Percentiles rank a stretch among this genome's conserved stretches.
These are phyloP conservation scores for Venturia oleaginea DNA, from an alignment of 2,329 filamentous ascomycete genomes.

Conservation along the genomic window DNA sequence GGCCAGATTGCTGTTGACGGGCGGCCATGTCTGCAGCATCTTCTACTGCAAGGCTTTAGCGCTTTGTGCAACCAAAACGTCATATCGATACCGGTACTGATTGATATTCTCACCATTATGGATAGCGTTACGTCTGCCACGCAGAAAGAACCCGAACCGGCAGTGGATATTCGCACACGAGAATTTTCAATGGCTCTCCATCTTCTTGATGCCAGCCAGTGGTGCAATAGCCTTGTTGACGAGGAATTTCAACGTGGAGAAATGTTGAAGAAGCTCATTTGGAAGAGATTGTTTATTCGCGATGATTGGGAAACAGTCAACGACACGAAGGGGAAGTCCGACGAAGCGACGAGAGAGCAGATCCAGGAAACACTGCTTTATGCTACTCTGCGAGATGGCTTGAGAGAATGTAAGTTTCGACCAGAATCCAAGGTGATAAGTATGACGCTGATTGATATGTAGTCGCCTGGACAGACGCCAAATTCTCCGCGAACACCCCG, in stretches of 20 bases:
- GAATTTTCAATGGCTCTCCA: constrained; percentile 70
- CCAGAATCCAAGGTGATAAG: neutral
- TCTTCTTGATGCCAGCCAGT: constrained; percentile 43
- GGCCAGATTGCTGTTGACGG: neutral
- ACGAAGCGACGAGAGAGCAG: constrained; percentile 39
- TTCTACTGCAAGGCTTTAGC: constrained; percentile 6
- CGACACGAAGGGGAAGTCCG: constrained; percentile 64
- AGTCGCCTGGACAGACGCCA: constrained; percentile 11
- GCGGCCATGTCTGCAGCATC: constrained; percentile 16
- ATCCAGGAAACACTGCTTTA: constrained; percentile 59
- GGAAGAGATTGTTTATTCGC: constrained; percentile 75
- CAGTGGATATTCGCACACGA: constrained; percentile 35
- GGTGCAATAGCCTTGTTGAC: constrained; percentile 40
- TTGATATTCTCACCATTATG: constrained; percentile 75
- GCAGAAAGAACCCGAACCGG: constrained; percentile 27
- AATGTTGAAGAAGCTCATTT: constrained; percentile 56
- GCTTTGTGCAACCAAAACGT: neutral
- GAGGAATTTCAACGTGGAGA: constrained; percentile 29
- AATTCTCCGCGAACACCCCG: neutral
- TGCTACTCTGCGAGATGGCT: constrained; percentile 53
- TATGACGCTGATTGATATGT: neutral
- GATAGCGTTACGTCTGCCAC: constrained; percentile 32
- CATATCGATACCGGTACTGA: constrained; percentile 38
- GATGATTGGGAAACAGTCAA: constrained; percentile 81
- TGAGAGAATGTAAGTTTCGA: constrained; percentile 7